Conservation (phyloP, 768 basidiomycete genomes). For the Tylopilus subfusipes region DNA sequence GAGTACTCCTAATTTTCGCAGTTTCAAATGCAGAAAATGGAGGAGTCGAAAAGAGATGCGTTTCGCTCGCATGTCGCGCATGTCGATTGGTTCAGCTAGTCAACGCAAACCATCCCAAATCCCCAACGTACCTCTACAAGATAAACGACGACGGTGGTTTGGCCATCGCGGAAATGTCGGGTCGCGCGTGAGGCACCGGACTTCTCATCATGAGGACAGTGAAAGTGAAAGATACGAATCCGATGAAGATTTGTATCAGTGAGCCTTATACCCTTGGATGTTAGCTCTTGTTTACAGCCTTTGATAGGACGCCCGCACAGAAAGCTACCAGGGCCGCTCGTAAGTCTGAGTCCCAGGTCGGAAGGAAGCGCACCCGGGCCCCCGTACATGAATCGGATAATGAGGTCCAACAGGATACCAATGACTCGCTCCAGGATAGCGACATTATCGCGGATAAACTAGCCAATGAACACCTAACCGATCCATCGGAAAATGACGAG, state of each 20-base stretch:
- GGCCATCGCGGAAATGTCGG: slow-evolving; percentile 9
- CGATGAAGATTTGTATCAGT: slow-evolving; percentile 7
- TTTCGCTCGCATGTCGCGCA: slow-evolving; percentile 19
- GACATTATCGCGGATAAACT: slow-evolving; percentile 2
- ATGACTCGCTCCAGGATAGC: background rate
- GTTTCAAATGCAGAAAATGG: slow-evolving; percentile 4
- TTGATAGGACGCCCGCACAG: slow-evolving; percentile 6
- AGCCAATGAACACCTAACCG: background rate
- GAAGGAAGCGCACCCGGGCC: slow-evolving; percentile 4
- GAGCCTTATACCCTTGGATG: background rate
- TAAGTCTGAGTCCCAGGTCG: slow-evolving; percentile 6
- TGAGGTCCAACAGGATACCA: background rate
- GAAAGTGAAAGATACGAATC: background rate
- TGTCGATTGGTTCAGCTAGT: slow-evolving; percentile 7
- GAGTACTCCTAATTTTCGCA: background rate
- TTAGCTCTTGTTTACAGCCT: slow-evolving; percentile 4
- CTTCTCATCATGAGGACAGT: background rate
- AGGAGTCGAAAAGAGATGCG: slow-evolving; percentile 6
- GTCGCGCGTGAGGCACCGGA: background rate
- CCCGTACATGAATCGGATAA: background rate
- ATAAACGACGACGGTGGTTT: slow-evolving; percentile 16
- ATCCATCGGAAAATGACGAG: slow-evolving; percentile 11
- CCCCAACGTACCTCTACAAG: background rate
- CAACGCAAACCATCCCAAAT: background rate
- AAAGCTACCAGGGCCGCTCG: slow-evolving; percentile 14